These are phyloP conservation scores for Sporothrix humicola DNA, from an alignment of 2,329 filamentous ascomycete species.

Conservation along the genomic window DNA sequence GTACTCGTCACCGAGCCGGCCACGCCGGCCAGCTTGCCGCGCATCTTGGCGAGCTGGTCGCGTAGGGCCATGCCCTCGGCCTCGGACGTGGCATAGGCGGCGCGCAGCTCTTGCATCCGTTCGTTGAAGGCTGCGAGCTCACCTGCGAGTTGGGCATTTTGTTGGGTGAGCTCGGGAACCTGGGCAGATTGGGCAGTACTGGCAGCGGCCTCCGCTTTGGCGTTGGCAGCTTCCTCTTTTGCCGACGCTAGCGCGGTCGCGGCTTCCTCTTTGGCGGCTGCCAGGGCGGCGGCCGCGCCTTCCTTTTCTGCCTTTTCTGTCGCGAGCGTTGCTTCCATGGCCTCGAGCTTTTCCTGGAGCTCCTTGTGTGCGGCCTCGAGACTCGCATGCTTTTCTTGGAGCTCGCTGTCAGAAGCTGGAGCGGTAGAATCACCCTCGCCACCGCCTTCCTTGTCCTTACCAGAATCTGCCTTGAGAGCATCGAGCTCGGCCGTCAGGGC, in stretches of 20 bases:
- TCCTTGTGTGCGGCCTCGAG: constrained; percentile 25
- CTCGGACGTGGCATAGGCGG: constrained; percentile 25
- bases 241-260: neutral
- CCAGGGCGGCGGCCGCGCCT: neutral
- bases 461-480: neutral
- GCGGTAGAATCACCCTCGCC: neutral
- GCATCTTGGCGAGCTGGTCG: constrained; percentile 35
- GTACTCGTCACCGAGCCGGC: constrained; percentile 3
- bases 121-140: neutral
- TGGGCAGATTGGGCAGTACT: constrained; percentile 15
- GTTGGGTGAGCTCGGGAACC: constrained; percentile 4
- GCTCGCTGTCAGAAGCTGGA: neutral
- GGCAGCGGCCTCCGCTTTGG: neutral
- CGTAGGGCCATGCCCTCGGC: constrained; percentile 34
- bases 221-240: neutral
- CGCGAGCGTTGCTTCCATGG: neutral
- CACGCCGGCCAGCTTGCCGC: constrained; percentile 25
- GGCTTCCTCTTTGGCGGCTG: neutral
- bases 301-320: neutral
- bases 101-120: constrained; percentile 21
- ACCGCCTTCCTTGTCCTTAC: neutral
- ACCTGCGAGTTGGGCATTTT: neutral
- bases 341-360: constrained; percentile 4
- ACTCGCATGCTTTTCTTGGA: constrained; percentile 23
- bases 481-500: constrained; percentile 26